These are phyloP conservation scores for Ogataea hybrid DNA, from an alignment of 1,139 yeast genomes.

Conservation along the genomic window DNA sequence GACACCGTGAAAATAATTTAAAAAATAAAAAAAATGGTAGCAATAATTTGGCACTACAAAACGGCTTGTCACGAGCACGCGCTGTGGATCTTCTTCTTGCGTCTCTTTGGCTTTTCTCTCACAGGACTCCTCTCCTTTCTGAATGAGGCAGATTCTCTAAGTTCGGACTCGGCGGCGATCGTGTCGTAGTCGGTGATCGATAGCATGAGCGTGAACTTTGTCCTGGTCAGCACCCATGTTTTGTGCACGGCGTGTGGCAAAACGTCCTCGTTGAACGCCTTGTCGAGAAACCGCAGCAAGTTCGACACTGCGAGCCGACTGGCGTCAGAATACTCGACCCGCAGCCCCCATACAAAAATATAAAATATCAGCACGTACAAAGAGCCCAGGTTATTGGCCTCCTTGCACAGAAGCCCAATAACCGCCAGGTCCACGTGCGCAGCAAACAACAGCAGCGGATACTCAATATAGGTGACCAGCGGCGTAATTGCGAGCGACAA, in stretches of 20 bases:
- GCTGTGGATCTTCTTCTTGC: constrained; percentile 15
- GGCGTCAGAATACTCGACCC: constrained; percentile 44
- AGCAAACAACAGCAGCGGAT: constrained; percentile 38
- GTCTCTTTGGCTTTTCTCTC: constrained; percentile 7
- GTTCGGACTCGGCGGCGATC: constrained; percentile 6
- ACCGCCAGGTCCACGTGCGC: constrained; percentile 41
- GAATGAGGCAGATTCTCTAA: constrained; percentile 3
- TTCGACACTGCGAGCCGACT: constrained; percentile 36
- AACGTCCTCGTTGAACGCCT: constrained; percentile 11
- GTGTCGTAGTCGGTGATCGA: constrained; percentile 16
- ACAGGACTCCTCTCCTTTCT: constrained; percentile 3
- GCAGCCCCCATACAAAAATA: constrained; percentile 37
- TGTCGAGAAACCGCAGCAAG: constrained; percentile 29
- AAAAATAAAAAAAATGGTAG: constrained; percentile 2
- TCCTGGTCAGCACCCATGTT: constrained; percentile 16
- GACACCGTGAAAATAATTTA: too few relatives aligned
- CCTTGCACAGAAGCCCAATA: constrained; percentile 34
- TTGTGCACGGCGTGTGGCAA: constrained; percentile 10
- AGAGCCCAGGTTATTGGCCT: constrained; percentile 28
- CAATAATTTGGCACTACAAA: constrained; percentile 2
- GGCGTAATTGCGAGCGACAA: constrained; percentile 38
- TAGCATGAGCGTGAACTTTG: constrained; percentile 16
- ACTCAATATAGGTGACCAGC: constrained; percentile 37
- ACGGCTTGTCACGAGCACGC: constrained; percentile 6
- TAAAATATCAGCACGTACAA: constrained; percentile 37